phyloP scores from a whole-genome alignment of 805 yeast species.

The Candida mattraensis region DNA sequence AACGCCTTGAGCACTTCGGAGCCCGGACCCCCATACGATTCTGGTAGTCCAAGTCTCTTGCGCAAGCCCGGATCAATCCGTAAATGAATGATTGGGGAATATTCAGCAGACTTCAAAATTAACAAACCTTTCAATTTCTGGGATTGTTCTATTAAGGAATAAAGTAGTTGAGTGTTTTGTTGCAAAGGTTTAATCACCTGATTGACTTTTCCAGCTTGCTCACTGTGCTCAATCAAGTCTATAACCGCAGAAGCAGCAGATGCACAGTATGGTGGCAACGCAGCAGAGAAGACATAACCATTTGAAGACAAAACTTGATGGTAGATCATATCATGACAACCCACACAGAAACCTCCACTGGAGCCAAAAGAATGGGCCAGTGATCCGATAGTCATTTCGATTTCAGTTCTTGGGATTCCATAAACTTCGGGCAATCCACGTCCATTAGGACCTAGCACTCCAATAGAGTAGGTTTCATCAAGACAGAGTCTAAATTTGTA shows the following conservation, averaged over 20 bases:
- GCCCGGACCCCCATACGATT: constrained; percentile 47
- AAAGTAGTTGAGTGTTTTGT: constrained; percentile 39
- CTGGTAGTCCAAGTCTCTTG: constrained; percentile 46
- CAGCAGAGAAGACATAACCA: constrained; percentile 92
- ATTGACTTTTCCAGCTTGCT: constrained; percentile 36
- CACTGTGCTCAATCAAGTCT: constrained; percentile 42
- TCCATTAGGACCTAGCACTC: constrained; percentile 82
- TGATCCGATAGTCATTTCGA: constrained; percentile 86
- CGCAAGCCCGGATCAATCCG: constrained; percentile 51
- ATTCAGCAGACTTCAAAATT: constrained; percentile 52
- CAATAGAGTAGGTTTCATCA: constrained; percentile 86
- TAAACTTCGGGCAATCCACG: constrained; percentile 81
- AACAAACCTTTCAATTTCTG: constrained; percentile 38
- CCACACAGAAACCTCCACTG: constrained; percentile 93
- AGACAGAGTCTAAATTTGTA: constrained; percentile 83
- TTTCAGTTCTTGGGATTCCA: constrained; percentile 63
- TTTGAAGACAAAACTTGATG: constrained; percentile 89
- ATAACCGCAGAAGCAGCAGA: constrained; percentile 53
- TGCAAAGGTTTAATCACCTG: constrained; percentile 40
- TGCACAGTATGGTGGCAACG: constrained; percentile 91
- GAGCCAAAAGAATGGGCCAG: constrained; percentile 79
- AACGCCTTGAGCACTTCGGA: constrained; percentile 43
- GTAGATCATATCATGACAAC: constrained; percentile 75
- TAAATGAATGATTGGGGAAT: constrained; percentile 72
- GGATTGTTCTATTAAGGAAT: constrained; percentile 42